Evolutionary conservation across 495 filamentous ascomycete species (phyloP).

Genomic region (Trichoderma asperelloides): DNA sequence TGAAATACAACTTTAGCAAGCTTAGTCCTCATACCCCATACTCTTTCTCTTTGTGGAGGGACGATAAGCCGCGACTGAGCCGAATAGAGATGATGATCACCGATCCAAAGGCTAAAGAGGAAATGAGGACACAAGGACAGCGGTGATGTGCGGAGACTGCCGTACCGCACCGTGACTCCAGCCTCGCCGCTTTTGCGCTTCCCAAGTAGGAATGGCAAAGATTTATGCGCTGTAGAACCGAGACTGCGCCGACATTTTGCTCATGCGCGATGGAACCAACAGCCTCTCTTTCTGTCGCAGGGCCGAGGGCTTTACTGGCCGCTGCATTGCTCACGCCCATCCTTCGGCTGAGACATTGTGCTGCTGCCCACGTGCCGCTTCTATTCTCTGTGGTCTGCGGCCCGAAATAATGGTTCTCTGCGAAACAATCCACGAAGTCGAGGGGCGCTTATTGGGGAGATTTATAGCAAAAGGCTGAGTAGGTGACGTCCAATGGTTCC

Average conservation of each 20-base stretch:
- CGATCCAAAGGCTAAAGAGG: slow-evolving; percentile 8
- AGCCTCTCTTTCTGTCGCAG: background rate
- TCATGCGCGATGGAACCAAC: slow-evolving; percentile 7
- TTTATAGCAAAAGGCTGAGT: background rate
- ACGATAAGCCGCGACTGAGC: slow-evolving; percentile 1
- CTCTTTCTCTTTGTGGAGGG: background rate
- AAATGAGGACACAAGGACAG: background rate
- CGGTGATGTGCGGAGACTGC: background rate
- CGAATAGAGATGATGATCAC: slow-evolving; percentile 13
- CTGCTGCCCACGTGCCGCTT: background rate
- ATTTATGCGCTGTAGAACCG: background rate
- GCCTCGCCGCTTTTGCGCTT: background rate
- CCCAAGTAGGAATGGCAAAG: background rate
- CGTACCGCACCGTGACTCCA: background rate
- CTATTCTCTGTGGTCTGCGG: background rate
- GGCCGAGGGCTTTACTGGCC: background rate
- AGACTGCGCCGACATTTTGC: background rate
- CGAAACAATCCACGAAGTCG: background rate
- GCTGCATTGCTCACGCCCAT: background rate
- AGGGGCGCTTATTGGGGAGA: background rate
- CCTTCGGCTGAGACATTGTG: background rate
- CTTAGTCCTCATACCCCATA: slow-evolving; percentile 2
- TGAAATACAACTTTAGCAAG: background rate
- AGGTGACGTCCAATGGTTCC: background rate
- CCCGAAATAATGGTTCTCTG: background rate